Evolutionary conservation across 768 basidiomycete genomes (phyloP).

Genomic region (Panaeolus cyanescens): DNA sequence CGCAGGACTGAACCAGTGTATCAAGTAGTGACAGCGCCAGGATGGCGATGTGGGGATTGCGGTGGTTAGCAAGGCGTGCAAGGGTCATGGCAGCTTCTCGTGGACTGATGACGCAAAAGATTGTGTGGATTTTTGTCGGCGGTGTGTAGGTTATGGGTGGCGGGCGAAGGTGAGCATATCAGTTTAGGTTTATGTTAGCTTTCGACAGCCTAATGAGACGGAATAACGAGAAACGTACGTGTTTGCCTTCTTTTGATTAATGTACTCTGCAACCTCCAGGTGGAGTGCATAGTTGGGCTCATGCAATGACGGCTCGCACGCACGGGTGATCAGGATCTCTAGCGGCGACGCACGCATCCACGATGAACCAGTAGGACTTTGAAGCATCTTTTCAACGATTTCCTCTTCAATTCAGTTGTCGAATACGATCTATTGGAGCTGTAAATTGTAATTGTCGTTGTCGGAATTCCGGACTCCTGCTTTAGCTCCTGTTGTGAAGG

Average conservation of each 20-base stretch:
- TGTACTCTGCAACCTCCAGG: constrained; percentile 90
- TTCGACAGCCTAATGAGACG: not conserved
- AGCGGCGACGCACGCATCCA: constrained; percentile 64
- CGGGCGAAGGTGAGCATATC: not conserved
- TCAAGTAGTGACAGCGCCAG: constrained; percentile 85
- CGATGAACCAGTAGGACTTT: constrained; percentile 45
- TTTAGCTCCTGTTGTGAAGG: not conserved
- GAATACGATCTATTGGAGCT: not conserved
- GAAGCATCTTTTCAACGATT: constrained; percentile 41
- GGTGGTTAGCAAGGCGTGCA: constrained; percentile 85
- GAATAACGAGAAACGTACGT: constrained; percentile 54
- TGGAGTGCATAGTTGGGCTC: constrained; percentile 93
- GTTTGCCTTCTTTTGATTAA: constrained; percentile 96
- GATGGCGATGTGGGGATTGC: constrained; percentile 88
- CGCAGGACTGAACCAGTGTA: constrained; percentile 92
- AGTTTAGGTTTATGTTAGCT: not conserved
- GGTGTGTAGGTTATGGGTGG: not conserved
- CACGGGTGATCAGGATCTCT: constrained; percentile 74
- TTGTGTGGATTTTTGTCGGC: not conserved
- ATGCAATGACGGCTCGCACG: constrained; percentile 82
- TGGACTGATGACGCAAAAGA: constrained; percentile 50
- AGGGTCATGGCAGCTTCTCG: constrained; percentile 89
- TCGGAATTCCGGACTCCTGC: not conserved
- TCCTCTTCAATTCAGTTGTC: not conserved
- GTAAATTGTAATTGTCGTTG: not conserved